phyloP scores from a whole-genome alignment of 2,329 filamentous ascomycete genomes.

The Neofusicoccum cordaticola region DNA sequence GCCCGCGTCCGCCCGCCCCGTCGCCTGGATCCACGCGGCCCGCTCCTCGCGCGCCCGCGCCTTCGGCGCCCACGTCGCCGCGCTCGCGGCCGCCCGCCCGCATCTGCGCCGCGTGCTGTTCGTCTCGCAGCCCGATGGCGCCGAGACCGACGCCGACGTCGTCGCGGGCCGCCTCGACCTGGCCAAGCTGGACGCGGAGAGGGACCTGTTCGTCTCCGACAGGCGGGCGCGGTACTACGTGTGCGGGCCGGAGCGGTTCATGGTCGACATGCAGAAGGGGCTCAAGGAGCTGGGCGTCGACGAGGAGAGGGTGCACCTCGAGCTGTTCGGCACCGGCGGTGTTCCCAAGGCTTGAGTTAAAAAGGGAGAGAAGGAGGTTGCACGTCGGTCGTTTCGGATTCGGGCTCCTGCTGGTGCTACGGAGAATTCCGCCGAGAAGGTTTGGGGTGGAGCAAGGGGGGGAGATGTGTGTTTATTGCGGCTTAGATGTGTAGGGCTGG shows the following conservation, averaged over 20 bases:
- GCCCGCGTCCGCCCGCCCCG: no score
- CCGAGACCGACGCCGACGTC: slow-evolving; percentile 52
- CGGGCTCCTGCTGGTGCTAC: no score
- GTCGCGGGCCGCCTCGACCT: slow-evolving; percentile 57
- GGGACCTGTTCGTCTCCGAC: slow-evolving; percentile 57
- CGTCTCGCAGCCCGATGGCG: slow-evolving; percentile 49
- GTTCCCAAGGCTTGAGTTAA: background rate
- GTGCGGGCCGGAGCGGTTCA: slow-evolving; percentile 70
- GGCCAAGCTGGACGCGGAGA: slow-evolving; percentile 51
- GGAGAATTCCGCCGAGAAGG: no score
- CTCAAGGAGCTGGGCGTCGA: slow-evolving; percentile 58
- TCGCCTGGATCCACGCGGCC: no score
- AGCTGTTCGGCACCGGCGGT: slow-evolving; percentile 55
- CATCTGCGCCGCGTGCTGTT: slow-evolving; percentile 57
- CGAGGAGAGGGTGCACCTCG: slow-evolving; percentile 60
- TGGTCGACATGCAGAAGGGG: slow-evolving; percentile 57
- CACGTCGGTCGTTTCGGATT: no score
- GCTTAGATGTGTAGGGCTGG: no score
- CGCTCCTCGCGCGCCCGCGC: no score
- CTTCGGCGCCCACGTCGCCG: no score
- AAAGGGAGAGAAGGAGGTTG: slow-evolving; percentile 13
- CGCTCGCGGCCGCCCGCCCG: slow-evolving; percentile 41
- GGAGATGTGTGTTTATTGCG: no score
- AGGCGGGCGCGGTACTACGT: slow-evolving; percentile 63
- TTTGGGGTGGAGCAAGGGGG: no score